Base-by-base conservation (phyloP, 805 yeast genomes). In the Yamadazyma phyllophila region DNA sequence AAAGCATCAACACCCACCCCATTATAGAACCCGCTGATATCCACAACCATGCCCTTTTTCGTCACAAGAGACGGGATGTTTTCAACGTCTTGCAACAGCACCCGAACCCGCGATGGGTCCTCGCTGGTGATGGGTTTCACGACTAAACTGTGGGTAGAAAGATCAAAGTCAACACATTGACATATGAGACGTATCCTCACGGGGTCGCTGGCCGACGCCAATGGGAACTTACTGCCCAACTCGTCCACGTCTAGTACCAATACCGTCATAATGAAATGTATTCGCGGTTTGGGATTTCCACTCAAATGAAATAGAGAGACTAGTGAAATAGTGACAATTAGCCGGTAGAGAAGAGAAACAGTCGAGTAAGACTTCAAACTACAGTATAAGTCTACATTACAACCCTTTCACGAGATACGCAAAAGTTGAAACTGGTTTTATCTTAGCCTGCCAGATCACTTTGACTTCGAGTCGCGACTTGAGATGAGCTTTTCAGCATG, bases 21-120 rank as follows among this genome's bases (percentile, higher is more conserved):
- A 47, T 69, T 56, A 50, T 58, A 69, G 41, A 51, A 58, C 1
- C 66, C 73, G 35, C 58, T 57, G 9, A 67, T 41, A 31, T 57
- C 61, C 2, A 69, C 63, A 6, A 63, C 45, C 20, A 57, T 45
- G 2, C 73, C 74, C 10, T 12, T 14, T 31, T 13, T 41, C 8
- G 12, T 29, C 12, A 32, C 37, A n/a, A 17, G 38, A 11, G 36
- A n/a, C 15, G 33, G 29, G 11, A 15, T 20, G 24, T 1, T 29
- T 13, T 35, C 44, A 7, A 36, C 13, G 2, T 39, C 26, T 7
- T 17, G 2, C 6, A 39, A n/a, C 32, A n/a, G 11, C 32, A 41
- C 39, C 9, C 2, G 5, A 14, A 38, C 33, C n/a, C 7, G 7
- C 9, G 29, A 17, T 11, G 27, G 31, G 10, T 26, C 26, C 8